Percentiles rank a stretch among this genome's conserved stretches.
These are phyloP conservation scores for Rhizopogon roseolus DNA, from an alignment of 768 basidiomycete genomes.

Conservation along the genomic window DNA sequence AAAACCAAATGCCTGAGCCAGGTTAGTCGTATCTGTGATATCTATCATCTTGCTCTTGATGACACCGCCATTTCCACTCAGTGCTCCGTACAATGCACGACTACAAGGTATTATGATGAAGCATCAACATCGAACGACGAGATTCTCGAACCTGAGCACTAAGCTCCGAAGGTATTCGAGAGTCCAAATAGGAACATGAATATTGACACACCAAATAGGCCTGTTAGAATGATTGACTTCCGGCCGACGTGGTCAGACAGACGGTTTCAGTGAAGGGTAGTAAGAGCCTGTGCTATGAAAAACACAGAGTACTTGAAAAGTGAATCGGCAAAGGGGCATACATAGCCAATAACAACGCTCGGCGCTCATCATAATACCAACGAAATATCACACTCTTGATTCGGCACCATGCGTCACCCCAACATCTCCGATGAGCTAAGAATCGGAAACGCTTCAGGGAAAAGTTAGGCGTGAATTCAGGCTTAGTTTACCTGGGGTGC, in stretches of 20 bases:
- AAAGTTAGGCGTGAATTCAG: not conserved
- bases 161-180: constrained; percentile 46
- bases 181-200: constrained; percentile 55
- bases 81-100: constrained; percentile 35
- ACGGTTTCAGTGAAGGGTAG: constrained; percentile 56
- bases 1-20: constrained; percentile 43
- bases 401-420: constrained; percentile 41
- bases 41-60: constrained; percentile 37
- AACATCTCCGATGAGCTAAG: constrained; percentile 29
- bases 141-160: constrained; percentile 38
- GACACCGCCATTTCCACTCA: constrained; percentile 46
- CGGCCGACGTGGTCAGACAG: constrained; percentile 49
- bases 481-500: constrained; percentile 47
- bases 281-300: constrained; percentile 48
- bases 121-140: not conserved
- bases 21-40: constrained; percentile 20
- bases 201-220: constrained; percentile 39
- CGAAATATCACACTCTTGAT: constrained; percentile 41
- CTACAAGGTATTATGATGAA: constrained; percentile 10
- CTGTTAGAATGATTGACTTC: constrained; percentile 49
- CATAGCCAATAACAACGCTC: not conserved
- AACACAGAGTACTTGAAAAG: constrained; percentile 46
- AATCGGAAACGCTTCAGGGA: constrained; percentile 14
- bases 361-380: constrained; percentile 39
- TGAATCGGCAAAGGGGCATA: not conserved